phyloP scores from a whole-genome alignment of 2,329 filamentous ascomycete genomes.

The Polychaeton citri region DNA sequence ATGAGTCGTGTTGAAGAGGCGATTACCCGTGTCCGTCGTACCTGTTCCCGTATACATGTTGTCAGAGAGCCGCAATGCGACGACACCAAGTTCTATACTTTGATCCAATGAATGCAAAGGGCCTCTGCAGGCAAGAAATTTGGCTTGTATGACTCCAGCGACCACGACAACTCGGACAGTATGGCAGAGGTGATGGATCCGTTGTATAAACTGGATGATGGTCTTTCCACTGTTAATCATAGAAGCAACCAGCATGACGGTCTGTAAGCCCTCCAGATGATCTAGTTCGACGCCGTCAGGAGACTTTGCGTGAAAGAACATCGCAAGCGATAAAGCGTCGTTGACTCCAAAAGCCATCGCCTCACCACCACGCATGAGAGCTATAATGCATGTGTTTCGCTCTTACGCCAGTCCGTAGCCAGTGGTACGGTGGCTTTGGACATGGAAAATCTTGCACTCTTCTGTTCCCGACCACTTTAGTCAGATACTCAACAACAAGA shows the following conservation, averaged over 20 bases:
- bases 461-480: constrained; percentile 38
- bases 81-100: constrained; percentile 19
- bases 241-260: constrained; percentile 44
- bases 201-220: constrained; percentile 35
- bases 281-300: constrained; percentile 29
- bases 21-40: constrained; percentile 44
- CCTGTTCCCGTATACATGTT: constrained; percentile 43
- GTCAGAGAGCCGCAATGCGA: constrained; percentile 42
- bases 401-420: constrained; percentile 39
- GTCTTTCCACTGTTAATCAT: constrained; percentile 47
- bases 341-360: constrained; percentile 47
- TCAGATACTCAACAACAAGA: constrained; percentile 37
- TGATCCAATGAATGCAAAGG: neutral
- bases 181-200: constrained; percentile 28
- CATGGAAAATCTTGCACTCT: constrained; percentile 35
- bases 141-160: constrained; percentile 40
- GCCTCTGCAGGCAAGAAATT: neutral
- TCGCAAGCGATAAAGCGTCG: constrained; percentile 38
- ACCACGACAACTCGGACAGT: constrained; percentile 36
- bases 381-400: constrained; percentile 38
- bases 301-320: constrained; percentile 35
- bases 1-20: constrained; percentile 45
- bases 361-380: constrained; percentile 51
- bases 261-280: constrained; percentile 28
- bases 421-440: constrained; percentile 31